Percentiles rank a stretch among this genome's conserved stretches.
These are phyloP conservation scores for Schizochytrium sp. DNA, from an alignment of 108 stramenopile species.

Conservation along the genomic window DNA sequence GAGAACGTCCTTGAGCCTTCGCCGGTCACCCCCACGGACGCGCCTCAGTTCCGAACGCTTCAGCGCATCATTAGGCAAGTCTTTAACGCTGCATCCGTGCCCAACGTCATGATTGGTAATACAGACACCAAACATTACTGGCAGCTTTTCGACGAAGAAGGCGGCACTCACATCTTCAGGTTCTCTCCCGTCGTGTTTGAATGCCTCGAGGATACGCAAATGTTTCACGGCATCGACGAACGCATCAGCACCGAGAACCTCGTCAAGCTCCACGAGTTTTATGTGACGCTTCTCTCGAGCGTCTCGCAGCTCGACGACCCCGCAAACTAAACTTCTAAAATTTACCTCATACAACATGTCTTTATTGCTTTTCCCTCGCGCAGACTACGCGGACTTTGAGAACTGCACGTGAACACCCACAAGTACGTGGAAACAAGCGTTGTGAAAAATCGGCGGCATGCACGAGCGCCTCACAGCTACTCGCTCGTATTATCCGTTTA, in stretches of 20 bases:
- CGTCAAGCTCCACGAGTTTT: background rate
- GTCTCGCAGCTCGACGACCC: background rate
- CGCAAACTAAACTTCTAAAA: background rate
- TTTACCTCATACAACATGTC: too few relatives aligned
- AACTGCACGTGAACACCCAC: too few relatives aligned
- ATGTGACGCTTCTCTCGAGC: background rate
- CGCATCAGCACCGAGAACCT: background rate
- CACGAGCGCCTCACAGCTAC: too few relatives aligned
- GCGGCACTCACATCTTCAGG: background rate
- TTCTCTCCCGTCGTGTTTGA: constrained; percentile 13
- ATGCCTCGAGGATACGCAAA: constrained; percentile 14
- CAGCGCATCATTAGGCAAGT: background rate
- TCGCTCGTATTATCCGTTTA: too few relatives aligned
- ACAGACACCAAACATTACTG: constrained; percentile 25
- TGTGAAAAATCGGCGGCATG: too few relatives aligned
- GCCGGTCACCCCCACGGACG: background rate
- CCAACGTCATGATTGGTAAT: constrained; percentile 21
- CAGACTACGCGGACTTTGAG: too few relatives aligned
- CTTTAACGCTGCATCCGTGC: background rate
- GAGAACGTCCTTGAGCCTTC: background rate
- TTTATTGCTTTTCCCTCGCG: too few relatives aligned
- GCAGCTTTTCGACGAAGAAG: background rate
- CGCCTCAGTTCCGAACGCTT: background rate
- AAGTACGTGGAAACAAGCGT: too few relatives aligned
- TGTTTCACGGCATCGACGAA: constrained; percentile 28